Percentiles rank a stretch among this genome's conserved stretches.
Conservation (phyloP, 805 yeast genomes). For the Teunomyces atbi region DNA sequence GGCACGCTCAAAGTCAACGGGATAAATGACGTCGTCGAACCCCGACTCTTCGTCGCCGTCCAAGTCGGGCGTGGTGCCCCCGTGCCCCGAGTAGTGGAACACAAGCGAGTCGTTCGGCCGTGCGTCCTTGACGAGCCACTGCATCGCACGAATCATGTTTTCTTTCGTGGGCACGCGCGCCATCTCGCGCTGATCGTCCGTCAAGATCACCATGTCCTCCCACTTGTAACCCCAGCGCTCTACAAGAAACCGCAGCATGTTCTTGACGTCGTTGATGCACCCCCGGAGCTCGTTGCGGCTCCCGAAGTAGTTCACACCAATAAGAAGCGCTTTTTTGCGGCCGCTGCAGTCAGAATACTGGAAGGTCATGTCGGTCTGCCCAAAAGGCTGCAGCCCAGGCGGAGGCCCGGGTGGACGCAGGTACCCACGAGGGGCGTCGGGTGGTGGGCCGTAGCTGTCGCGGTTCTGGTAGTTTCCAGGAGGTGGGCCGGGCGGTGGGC, state of each 20-base stretch:
- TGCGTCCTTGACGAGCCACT: slow-evolving; percentile 38
- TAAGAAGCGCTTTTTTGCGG: slow-evolving; percentile 33
- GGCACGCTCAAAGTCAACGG: slow-evolving; percentile 31
- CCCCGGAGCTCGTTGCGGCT: slow-evolving; percentile 31
- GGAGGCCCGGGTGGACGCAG: background rate
- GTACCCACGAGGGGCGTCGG: background rate
- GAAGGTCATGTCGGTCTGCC: slow-evolving; percentile 35
- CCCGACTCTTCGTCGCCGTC: slow-evolving; percentile 41
- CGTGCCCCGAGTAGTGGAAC: slow-evolving; percentile 42
- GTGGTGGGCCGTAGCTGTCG: slow-evolving; percentile 9
- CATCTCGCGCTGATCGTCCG: slow-evolving; percentile 33
- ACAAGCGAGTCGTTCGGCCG: slow-evolving; percentile 39
- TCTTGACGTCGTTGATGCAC: slow-evolving; percentile 40
- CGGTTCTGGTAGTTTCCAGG: slow-evolving; percentile 16
- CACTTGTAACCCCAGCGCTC: slow-evolving; percentile 29
- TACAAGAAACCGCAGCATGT: slow-evolving; percentile 32
- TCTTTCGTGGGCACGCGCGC: slow-evolving; percentile 33
- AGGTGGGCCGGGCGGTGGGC: slow-evolving; percentile 12
- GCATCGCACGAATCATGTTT: slow-evolving; percentile 39
- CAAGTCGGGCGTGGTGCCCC: slow-evolving; percentile 34
- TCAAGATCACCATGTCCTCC: slow-evolving; percentile 39
- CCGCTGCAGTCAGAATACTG: slow-evolving; percentile 40
- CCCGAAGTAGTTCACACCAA: slow-evolving; percentile 37
- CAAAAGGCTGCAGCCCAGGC: slow-evolving; percentile 19
- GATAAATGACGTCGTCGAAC: slow-evolving; percentile 36